Conservation (phyloP, 371 early-diverging fungal genomes). For the Basidiobolus heterosporus region DNA sequence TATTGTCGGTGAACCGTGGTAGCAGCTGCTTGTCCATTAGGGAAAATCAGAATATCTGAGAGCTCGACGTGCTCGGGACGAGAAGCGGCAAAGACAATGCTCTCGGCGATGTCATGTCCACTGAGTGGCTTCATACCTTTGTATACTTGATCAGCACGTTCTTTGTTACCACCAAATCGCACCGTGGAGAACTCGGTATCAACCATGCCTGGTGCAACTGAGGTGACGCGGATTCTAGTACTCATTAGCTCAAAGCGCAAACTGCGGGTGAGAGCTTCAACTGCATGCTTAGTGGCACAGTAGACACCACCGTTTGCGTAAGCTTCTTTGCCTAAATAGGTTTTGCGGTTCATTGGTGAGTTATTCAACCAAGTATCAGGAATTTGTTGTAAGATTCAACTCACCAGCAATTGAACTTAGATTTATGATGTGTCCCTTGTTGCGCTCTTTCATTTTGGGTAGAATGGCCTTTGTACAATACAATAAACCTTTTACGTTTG, state of each 20-base stretch:
- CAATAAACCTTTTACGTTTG: slow-evolving; percentile 76
- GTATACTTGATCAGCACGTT: slow-evolving; percentile 62
- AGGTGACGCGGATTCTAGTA: slow-evolving; percentile 58
- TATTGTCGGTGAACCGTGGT: slow-evolving; percentile 16
- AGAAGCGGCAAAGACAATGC: slow-evolving; percentile 66
- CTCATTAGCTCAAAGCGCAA: slow-evolving; percentile 64
- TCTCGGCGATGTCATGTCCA: slow-evolving; percentile 26
- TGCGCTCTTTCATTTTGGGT: slow-evolving; percentile 58
- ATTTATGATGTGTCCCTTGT: slow-evolving; percentile 73
- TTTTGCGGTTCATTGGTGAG: no score
- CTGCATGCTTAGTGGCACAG: slow-evolving; percentile 82
- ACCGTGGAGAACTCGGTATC: slow-evolving; percentile 85
- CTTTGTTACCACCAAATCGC: slow-evolving; percentile 65
- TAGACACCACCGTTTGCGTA: slow-evolving; percentile 72
- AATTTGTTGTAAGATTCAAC: no score
- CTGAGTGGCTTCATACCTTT: slow-evolving; percentile 42
- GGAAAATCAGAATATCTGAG: slow-evolving; percentile 58
- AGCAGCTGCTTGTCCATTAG: slow-evolving; percentile 57
- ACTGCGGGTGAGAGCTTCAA: slow-evolving; percentile 63
- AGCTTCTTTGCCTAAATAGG: slow-evolving; percentile 18
- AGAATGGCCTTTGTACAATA: slow-evolving; percentile 67
- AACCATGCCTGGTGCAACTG: slow-evolving; percentile 63
- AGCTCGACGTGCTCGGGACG: slow-evolving; percentile 71
- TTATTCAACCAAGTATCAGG: no score
- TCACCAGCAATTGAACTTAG: slow-evolving; percentile 57